These are phyloP conservation scores for Inga laurina DNA, from an alignment of 306 rosid species.

Conservation along the genomic window DNA sequence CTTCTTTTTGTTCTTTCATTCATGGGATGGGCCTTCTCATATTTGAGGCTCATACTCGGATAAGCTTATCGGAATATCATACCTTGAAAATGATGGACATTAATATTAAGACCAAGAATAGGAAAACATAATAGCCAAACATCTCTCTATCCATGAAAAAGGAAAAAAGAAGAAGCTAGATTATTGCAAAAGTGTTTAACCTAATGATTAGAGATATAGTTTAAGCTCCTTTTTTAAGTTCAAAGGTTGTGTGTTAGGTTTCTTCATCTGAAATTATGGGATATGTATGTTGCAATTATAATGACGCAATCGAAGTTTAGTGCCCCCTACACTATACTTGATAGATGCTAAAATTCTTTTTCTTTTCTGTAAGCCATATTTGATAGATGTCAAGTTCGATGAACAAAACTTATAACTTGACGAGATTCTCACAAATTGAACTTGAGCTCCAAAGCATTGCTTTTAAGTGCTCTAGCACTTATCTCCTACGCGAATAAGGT, in stretches of 20 bases:
- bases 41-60: conserved; percentile 44
- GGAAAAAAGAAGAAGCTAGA: not conserved
- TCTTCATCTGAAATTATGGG: conserved; percentile 2
- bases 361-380: not conserved
- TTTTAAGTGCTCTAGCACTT: not conserved
- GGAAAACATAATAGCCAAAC: not conserved
- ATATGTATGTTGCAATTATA: conserved; percentile 7
- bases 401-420: not conserved
- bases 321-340: not conserved
- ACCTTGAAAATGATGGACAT: not conserved
- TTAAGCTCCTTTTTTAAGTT: not conserved
- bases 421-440: not conserved
- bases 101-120: not conserved
- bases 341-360: not conserved
- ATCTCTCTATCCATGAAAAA: not conserved
- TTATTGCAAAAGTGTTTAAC: not conserved
- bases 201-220: not conserved
- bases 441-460: not conserved
- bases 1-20: not conserved
- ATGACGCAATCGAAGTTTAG: not conserved
- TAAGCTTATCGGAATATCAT: conserved; percentile 35
- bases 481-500: not conserved
- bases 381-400: not conserved
- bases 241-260: not conserved
- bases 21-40: not conserved